These are phyloP conservation scores for Microsporum canis DNA, from an alignment of 2,329 filamentous ascomycete genomes.

Conservation along the genomic window DNA sequence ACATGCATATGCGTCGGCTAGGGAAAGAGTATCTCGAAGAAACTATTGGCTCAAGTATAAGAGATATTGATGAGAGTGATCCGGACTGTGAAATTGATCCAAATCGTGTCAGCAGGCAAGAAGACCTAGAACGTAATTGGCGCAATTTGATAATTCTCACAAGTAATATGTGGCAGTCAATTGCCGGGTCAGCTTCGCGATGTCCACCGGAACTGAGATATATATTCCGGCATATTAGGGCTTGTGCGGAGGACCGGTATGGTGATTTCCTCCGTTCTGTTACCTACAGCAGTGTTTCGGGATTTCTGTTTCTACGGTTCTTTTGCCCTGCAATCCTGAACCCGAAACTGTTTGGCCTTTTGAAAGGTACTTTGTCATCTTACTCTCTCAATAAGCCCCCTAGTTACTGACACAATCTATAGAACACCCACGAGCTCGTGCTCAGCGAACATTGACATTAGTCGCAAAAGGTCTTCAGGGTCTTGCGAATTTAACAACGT, in stretches of 20 bases:
- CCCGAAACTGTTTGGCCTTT: constrained; percentile 79
- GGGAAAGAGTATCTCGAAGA: constrained; percentile 90
- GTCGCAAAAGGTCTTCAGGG: constrained; percentile 89
- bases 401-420: constrained; percentile 19
- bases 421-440: constrained; percentile 71
- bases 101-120: constrained; percentile 53
- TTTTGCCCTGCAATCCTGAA: constrained; percentile 95
- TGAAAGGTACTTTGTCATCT: constrained; percentile 45
- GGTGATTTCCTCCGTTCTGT: constrained; percentile 85
- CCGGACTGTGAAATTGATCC: constrained; percentile 94
- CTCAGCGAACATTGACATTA: constrained; percentile 78
- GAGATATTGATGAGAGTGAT: constrained; percentile 81
- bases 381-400: neutral
- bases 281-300: constrained; percentile 85
- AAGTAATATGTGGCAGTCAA: constrained; percentile 74
- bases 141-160: constrained; percentile 62
- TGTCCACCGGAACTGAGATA: constrained; percentile 72
- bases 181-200: constrained; percentile 59
- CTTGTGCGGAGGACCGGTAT: constrained; percentile 87
- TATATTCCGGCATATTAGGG: constrained; percentile 81
- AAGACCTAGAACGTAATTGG: constrained; percentile 79
- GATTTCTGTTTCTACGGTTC: constrained; percentile 87
- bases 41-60: constrained; percentile 70
- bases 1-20: constrained; percentile 88
- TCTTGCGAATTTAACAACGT: constrained; percentile 78